Base-by-base conservation (phyloP, 2,329 filamentous ascomycete species). In the Aspergillus viridinutans region DNA sequence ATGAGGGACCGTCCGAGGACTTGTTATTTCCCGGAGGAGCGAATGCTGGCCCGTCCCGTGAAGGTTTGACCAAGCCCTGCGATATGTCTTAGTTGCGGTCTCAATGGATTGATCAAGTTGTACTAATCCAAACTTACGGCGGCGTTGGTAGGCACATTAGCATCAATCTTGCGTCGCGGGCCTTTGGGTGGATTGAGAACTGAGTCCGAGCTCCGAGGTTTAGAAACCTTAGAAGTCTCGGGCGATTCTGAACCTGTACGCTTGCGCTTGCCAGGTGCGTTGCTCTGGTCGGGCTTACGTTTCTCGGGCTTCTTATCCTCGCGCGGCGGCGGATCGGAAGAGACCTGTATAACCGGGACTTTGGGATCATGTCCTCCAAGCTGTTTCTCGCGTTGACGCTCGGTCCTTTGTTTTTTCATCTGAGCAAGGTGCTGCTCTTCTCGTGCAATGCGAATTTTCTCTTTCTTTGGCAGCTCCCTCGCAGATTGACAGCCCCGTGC, bases 311-410 rank as follows among this genome's bases (percentile, higher is more conserved):
- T 57, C 26, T 58, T 61, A 23, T 25, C 45, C 4, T 62, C 50
- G 4, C 59, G 49, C 10, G 56, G 12, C n/a, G 66, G 52, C 2
- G 59, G 54, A 38, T 60, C 64, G 20, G 58, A 64, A 5, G 70
- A 64, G 5, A 71, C 67, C 50, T 73, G 70, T 51, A 77, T 67
- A 17, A 65, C 56, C 4, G 78, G 78, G 14, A 80, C 73, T 53
- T 75, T 75, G 5, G 73, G 76, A 59, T 76, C 74, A 63, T 80
- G 77, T 6, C 72, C 73, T 38, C 74, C 76, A 47, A 78, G 67
- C 51, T 80, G 76, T 50, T 67, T 73, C 49, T 72, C 66, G 21
- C 72, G 73, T 55, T 74, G 74, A 43, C 69, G 70, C 52, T 78
- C 74, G 1, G 68, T 55, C 43, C 67, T 71, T 29, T 68, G 67